Evolutionary conservation across 169 alveolate species (phyloP).

Genomic region (Theileria annulata): DNA sequence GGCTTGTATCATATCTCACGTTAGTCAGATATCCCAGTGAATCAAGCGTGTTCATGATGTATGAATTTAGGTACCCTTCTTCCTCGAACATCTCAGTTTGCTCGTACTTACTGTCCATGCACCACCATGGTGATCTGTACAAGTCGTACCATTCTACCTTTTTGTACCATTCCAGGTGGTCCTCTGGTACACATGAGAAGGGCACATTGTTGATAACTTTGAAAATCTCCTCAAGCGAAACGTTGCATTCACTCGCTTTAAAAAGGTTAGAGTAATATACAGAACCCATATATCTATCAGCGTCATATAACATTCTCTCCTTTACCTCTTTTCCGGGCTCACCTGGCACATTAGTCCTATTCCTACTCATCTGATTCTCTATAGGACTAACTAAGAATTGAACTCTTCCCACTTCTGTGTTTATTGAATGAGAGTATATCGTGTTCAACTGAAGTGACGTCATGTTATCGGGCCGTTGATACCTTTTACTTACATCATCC

Average conservation of each 20-base stretch:
- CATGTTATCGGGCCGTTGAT: neutral
- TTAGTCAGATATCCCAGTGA: conserved; percentile 52
- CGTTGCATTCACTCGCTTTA: neutral
- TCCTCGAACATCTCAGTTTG: neutral
- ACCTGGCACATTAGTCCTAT: neutral
- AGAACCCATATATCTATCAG: neutral
- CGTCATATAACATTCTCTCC: neutral
- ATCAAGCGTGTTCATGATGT: conserved; percentile 44
- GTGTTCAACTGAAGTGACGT: neutral
- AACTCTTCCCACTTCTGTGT: neutral
- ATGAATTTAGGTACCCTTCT: conserved; percentile 18
- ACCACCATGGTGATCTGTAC: conserved; percentile 60
- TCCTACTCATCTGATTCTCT: neutral
- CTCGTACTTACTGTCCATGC: conserved; percentile 23
- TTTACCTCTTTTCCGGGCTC: neutral
- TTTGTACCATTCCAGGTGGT: conserved; percentile 26
- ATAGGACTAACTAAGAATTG: neutral
- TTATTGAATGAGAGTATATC: conserved; percentile 1
- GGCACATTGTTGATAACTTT: conserved; percentile 1
- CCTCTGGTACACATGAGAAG: conserved; percentile 2
- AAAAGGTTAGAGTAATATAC: conserved; percentile 18
- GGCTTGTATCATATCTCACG: conserved; percentile 49
- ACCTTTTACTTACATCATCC: neutral
- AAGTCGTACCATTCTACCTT: conserved; percentile 30
- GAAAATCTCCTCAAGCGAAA: conserved; percentile 1